Base-by-base conservation (phyloP, 1,284 basidiomycete genomes). In the Boletus hoseneyae region DNA sequence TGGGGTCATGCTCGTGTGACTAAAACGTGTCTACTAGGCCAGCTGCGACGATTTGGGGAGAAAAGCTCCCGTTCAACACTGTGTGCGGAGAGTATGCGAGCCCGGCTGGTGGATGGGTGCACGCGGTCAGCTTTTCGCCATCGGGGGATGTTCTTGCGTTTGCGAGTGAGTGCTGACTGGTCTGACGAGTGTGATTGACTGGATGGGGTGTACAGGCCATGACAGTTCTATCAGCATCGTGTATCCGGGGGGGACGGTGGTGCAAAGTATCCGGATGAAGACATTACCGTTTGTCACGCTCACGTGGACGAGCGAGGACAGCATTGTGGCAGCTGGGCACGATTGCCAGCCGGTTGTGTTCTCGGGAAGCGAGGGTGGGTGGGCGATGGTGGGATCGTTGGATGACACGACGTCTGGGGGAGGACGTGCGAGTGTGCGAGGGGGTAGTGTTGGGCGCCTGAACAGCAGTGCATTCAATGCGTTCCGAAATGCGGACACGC, bases 41-140 rank as follows among this genome's bases (percentile, higher is more conserved):
- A 25, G 78, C 86, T 45, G 81, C 94, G 1, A 87, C 87, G 16
- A 87, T 96, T 0, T 99, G 97, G 97, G 97, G 97, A 33, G 94
- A 96, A 60, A 92, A 96, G 57, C 77, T 99, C 3, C 97, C 97
- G 0, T 99, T 99, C 76, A 96, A 96, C 65, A 98, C 97, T 1
- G 79, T 99, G 54, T 99, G 96, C 57, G 97, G 93, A 46, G 97
- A 99, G 69, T 99, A 90, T 65, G 68, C 77, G 30, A 91, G 88
- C 57, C 87, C 93, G 0, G 81, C 87, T 40, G 93, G 94, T 37
- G 97, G 97, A 12, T 99, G 97, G 96, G 95, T 99, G 3, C 96
- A 99, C 62, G 79, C 88, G 35, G 92, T 99, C 40, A 89, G 85
- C 5, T 99, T 99, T 75, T 97, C 95, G 29, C 96, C 96, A 2